Conservation (phyloP, 805 yeast genomes). For the Wickerhamiella qilinensis region DNA sequence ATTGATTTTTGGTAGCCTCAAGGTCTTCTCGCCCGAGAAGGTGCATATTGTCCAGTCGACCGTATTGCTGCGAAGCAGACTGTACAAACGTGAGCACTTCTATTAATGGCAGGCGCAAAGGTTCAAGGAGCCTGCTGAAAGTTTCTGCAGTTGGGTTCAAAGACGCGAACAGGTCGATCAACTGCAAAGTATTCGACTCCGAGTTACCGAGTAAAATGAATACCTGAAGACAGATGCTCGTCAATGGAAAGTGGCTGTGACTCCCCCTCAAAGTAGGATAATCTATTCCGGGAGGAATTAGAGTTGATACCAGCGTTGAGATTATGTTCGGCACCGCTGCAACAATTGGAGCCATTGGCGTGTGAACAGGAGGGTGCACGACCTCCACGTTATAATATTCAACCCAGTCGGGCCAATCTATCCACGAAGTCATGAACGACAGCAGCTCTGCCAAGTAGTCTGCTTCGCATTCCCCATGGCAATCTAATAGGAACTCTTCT, state of each 20-base stretch:
- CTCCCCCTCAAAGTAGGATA: not conserved
- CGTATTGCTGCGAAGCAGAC: not conserved
- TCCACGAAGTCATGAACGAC: slow-evolving; percentile 39
- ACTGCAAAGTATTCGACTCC: not conserved
- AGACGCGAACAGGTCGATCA: not conserved
- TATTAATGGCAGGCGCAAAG: not conserved
- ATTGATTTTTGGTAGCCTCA: not conserved
- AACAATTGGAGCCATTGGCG: slow-evolving; percentile 21
- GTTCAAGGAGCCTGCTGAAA: not conserved
- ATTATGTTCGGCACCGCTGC: slow-evolving; percentile 29
- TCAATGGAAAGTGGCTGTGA: not conserved
- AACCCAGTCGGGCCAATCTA: slow-evolving; percentile 68
- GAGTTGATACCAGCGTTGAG: slow-evolving; percentile 27
- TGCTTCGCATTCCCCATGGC: slow-evolving; percentile 25
- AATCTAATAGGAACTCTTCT: slow-evolving; percentile 56
- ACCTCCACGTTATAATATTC: slow-evolving; percentile 29
- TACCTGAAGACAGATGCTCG: not conserved
- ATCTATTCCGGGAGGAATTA: slow-evolving; percentile 1
- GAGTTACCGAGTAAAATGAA: not conserved
- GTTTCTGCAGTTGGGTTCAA: not conserved
- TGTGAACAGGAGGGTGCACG: too few species aligned
- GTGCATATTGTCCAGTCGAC: not conserved
- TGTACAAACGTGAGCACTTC: not conserved
- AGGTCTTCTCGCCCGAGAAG: not conserved
- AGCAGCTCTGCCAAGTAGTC: slow-evolving; percentile 35